These are phyloP conservation scores for Poa pratensis DNA, from an alignment of 176 grass and related monocot genomes.

Conservation along the genomic window DNA sequence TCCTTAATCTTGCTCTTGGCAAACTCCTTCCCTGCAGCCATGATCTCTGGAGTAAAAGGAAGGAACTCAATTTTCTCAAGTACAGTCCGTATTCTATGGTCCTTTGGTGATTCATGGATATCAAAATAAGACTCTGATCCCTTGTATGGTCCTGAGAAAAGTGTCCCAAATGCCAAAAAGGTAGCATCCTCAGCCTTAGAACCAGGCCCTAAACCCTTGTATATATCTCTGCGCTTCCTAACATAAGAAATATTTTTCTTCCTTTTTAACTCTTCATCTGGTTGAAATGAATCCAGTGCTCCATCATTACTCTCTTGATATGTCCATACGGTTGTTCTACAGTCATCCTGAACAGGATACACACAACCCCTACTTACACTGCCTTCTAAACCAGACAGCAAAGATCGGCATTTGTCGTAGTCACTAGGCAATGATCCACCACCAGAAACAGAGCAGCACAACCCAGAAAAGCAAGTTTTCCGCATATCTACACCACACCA, in stretches of 20 bases:
- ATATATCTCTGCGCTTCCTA: constrained; percentile 76
- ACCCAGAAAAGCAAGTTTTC: constrained; percentile 62
- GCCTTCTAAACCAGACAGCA: constrained; percentile 69
- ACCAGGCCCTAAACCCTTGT: constrained; percentile 76
- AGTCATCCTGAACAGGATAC: constrained; percentile 82
- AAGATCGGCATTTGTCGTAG: constrained; percentile 65
- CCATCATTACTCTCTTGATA: constrained; percentile 63
- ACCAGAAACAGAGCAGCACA: constrained; percentile 75
- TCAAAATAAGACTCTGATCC: constrained; percentile 88
- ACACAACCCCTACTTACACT: constrained; percentile 56
- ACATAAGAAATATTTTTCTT: constrained; percentile 80
- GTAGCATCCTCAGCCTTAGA: constrained; percentile 67
- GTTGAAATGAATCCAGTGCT: constrained; percentile 84
- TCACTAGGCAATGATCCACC: constrained; percentile 49
- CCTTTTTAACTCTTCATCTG: constrained; percentile 72
- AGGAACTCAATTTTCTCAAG: constrained; percentile 77
- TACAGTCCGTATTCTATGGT: constrained; percentile 56
- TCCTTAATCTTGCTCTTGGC: constrained; percentile 67
- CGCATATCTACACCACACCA: constrained; percentile 81
- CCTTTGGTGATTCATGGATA: constrained; percentile 75
- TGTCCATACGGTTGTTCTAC: constrained; percentile 89
- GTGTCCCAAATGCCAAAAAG: constrained; percentile 87
- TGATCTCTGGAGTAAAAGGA: constrained; percentile 85
- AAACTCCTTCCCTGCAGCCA: constrained; percentile 76
- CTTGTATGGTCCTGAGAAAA: constrained; percentile 89